A percentile compares a stretch with the other conserved stretches of the same genome.
phyloP scores from a whole-genome alignment of 305 asterid species.

The Fraxinus sp. region DNA sequence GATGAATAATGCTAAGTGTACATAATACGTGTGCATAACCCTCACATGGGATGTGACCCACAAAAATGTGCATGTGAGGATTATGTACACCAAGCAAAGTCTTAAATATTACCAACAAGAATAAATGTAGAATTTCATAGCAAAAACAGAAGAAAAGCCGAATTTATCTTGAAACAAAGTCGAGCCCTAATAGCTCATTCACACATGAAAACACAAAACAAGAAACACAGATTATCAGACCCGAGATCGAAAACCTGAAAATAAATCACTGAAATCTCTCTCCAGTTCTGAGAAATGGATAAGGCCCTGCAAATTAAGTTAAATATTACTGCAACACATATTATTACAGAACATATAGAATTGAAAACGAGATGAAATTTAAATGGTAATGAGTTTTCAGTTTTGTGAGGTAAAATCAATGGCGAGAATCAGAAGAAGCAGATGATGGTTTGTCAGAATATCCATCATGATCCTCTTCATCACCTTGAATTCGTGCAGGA shows the following conservation, averaged over 20 bases:
- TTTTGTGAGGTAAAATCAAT: slow-evolving; percentile 44
- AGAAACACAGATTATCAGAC: slow-evolving; percentile 37
- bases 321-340: slow-evolving; percentile 21
- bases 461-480: slow-evolving; percentile 97
- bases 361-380: not conserved
- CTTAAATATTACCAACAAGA: slow-evolving; percentile 13
- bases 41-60: no score
- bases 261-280: slow-evolving; percentile 27
- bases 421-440: slow-evolving; percentile 98
- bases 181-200: slow-evolving; percentile 36
- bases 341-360: not conserved
- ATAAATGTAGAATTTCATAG: slow-evolving; percentile 19
- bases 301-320: slow-evolving; percentile 31
- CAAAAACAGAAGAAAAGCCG: slow-evolving; percentile 30
- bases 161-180: slow-evolving; percentile 27
- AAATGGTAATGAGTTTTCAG: slow-evolving; percentile 17
- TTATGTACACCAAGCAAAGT: no score
- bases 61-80: no score
- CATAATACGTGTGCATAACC: no score
- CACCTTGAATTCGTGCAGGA: slow-evolving; percentile 99
- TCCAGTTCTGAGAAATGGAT: slow-evolving; percentile 12
- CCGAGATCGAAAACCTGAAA: slow-evolving; percentile 40
- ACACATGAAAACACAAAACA: slow-evolving; percentile 22
- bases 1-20: no score
- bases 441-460: slow-evolving; percentile 88